These are phyloP conservation scores for Trichoderma asperelloides DNA, from an alignment of 495 filamentous ascomycete species.

Conservation along the genomic window DNA sequence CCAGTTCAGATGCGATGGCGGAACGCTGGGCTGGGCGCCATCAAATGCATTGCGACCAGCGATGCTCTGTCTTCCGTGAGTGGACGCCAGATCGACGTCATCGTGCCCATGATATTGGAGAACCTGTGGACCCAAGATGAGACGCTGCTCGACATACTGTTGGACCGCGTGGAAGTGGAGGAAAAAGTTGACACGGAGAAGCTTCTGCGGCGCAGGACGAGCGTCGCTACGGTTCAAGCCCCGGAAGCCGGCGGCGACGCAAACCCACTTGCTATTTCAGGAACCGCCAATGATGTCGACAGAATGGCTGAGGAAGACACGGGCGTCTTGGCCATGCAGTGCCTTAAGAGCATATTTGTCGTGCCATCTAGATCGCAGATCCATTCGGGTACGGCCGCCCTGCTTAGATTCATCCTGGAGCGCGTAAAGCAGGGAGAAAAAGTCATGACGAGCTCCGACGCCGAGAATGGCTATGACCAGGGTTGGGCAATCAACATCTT, in stretches of 20 bases:
- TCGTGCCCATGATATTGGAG: conserved; percentile 73
- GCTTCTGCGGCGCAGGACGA: conserved; percentile 55
- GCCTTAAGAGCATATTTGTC: conserved; percentile 69
- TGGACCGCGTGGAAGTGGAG: conserved; percentile 48
- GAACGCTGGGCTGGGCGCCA: conserved; percentile 68
- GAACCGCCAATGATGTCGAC: conserved; percentile 73
- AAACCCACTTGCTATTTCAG: conserved; percentile 62
- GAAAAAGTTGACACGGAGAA: conserved; percentile 58
- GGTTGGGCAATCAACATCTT: conserved; percentile 77
- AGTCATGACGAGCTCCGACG: conserved; percentile 23
- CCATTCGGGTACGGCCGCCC: conserved; percentile 56
- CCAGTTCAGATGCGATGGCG: conserved; percentile 77
- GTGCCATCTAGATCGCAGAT: conserved; percentile 70
- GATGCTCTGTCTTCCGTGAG: conserved; percentile 66
- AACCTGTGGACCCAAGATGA: conserved; percentile 75
- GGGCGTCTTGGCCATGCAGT: conserved; percentile 71
- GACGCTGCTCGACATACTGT: conserved; percentile 53
- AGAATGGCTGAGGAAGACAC: conserved; percentile 78
- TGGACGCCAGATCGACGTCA: conserved; percentile 61
- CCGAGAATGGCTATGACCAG: conserved; percentile 28
- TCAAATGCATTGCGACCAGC: conserved; percentile 67
- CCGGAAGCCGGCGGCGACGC: conserved; percentile 53
- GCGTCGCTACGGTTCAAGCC: conserved; percentile 68
- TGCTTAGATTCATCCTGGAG: conserved; percentile 61
- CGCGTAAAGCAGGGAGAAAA: conserved; percentile 43